A percentile compares a stretch with the other conserved stretches of the same genome.
These are phyloP conservation scores for Nelumbo lutea DNA, from an alignment of 164 flowering plant genomes.

Conservation along the genomic window DNA sequence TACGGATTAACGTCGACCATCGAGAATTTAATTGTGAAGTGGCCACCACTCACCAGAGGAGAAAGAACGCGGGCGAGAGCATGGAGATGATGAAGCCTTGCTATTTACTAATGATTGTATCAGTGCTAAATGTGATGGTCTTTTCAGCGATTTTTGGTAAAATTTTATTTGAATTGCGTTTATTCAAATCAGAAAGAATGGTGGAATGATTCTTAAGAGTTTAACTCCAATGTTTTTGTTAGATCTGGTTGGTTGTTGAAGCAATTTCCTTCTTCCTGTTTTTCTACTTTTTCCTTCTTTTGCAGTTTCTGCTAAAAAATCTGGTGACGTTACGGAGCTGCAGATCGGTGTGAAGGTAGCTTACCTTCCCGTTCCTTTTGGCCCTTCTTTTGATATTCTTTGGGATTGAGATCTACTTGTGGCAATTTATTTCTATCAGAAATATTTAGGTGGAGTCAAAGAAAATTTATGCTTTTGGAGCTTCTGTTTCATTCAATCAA, in stretches of 20 bases:
- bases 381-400: not conserved
- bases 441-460: not conserved
- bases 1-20: too few relatives aligned
- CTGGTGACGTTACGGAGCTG: slow-evolving; percentile 59
- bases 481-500: too few relatives aligned
- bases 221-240: too few relatives aligned
- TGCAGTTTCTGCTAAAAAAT: slow-evolving; percentile 46
- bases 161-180: not conserved
- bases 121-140: not conserved
- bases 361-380: not conserved
- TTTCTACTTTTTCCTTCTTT: too few relatives aligned
- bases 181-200: too few relatives aligned
- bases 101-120: not conserved
- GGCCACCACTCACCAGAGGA: not conserved
- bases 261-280: too few relatives aligned
- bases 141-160: not conserved
- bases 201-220: not conserved
- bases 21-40: too few relatives aligned
- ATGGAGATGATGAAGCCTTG: not conserved
- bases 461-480: not conserved
- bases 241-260: too few relatives aligned
- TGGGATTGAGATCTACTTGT: not conserved
- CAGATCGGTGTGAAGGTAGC: slow-evolving; percentile 83
- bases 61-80: not conserved
- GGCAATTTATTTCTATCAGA: not conserved